These are phyloP conservation scores for Andrographis paniculata DNA, from an alignment of 305 asterid genomes.

Conservation along the genomic window DNA sequence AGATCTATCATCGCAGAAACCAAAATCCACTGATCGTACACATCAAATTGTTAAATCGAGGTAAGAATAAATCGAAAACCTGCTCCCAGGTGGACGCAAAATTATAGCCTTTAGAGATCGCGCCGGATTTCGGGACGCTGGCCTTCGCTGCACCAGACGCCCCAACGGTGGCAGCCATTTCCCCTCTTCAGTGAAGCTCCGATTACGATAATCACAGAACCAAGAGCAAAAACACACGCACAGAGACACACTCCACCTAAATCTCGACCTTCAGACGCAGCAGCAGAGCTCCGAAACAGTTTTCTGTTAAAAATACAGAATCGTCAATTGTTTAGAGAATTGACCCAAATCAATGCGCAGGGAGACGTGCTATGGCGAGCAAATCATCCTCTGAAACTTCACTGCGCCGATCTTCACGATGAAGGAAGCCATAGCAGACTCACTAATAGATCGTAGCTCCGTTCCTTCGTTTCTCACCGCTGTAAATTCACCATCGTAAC, in stretches of 20 bases:
- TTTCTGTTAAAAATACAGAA: neutral
- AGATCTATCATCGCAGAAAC: conserved; percentile 19
- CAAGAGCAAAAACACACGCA: neutral
- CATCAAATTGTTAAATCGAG: conserved; percentile 6
- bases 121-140: conserved; percentile 63
- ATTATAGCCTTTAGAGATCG: conserved; percentile 83
- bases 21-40: conserved; percentile 4
- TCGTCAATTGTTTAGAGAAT: neutral
- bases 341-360: conserved; percentile 3
- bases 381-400: neutral
- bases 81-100: conserved; percentile 97
- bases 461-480: neutral
- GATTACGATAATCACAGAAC: neutral
- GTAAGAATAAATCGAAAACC: conserved; percentile 28
- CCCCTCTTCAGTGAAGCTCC: conserved; percentile 11
- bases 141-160: conserved; percentile 32
- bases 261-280: conserved; percentile 12
- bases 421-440: neutral
- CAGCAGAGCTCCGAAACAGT: too few species aligned
- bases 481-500: too few species aligned
- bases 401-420: neutral
- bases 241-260: neutral
- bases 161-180: conserved; percentile 40
- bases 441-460: too few species aligned
- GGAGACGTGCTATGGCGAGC: neutral